phyloP scores from a whole-genome alignment of 2,329 filamentous ascomycete genomes.

The Fusarium keratoplasticum region DNA sequence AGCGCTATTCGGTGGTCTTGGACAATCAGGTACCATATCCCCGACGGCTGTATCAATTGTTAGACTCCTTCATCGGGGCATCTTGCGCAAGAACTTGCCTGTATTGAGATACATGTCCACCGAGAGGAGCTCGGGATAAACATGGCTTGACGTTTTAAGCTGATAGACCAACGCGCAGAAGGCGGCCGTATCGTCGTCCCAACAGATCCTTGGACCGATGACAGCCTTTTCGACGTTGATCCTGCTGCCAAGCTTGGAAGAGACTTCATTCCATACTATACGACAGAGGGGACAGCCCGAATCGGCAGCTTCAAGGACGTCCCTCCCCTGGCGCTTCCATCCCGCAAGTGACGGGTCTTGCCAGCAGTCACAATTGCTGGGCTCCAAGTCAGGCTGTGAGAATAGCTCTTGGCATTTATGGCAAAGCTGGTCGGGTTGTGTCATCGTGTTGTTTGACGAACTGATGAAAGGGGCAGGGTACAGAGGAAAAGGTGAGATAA shows the following conservation, averaged over 20 bases:
- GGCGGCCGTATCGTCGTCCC: background rate
- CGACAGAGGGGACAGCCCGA: background rate
- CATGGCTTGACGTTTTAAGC: background rate
- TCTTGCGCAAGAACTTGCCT: background rate
- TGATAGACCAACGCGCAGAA: background rate
- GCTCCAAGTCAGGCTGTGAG: background rate
- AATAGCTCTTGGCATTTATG: background rate
- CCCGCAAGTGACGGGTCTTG: background rate
- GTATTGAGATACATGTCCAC: background rate
- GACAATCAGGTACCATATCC: background rate
- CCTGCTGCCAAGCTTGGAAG: background rate
- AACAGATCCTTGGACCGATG: background rate
- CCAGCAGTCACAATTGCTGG: background rate
- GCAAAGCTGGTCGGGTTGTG: background rate
- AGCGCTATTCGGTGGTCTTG: background rate
- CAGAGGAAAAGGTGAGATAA: background rate
- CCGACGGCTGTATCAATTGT: background rate
- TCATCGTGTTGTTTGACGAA: background rate
- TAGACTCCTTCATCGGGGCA: background rate
- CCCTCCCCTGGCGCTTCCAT: background rate
- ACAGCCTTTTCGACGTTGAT: background rate
- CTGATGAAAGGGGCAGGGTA: background rate
- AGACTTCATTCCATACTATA: background rate
- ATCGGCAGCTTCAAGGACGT: background rate
- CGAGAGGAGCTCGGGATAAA: background rate